phyloP scores from a whole-genome alignment of 352 stramenopile genomes.

The Phytophthora foliorum region DNA sequence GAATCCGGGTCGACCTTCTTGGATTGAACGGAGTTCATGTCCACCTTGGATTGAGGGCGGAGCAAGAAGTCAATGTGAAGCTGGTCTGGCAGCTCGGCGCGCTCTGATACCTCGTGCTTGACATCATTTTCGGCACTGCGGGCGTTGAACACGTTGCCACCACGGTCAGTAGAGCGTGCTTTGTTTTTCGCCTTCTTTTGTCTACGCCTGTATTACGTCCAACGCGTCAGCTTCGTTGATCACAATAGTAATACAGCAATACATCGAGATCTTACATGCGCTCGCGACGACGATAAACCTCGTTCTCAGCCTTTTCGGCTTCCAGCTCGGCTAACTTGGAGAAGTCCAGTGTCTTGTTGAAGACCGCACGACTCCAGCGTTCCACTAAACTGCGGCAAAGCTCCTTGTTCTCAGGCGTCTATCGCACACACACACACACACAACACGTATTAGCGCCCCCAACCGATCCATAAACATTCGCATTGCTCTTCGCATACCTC shows the following conservation, averaged over 20 bases:
- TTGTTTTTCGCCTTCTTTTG: slow-evolving; percentile 58
- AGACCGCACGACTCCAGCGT: slow-evolving; percentile 89
- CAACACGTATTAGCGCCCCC: slow-evolving; percentile 5
- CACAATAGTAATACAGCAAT: not conserved
- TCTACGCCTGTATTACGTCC: slow-evolving; percentile 33
- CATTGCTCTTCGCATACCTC: slow-evolving; percentile 51
- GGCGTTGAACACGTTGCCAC: slow-evolving; percentile 64
- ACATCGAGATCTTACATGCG: slow-evolving; percentile 32
- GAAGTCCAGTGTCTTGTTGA: slow-evolving; percentile 91
- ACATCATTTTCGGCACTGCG: slow-evolving; percentile 36
- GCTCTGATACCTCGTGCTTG: slow-evolving; percentile 64
- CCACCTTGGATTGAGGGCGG: slow-evolving; percentile 84
- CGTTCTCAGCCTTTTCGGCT: slow-evolving; percentile 87
- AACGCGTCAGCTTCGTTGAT: slow-evolving; percentile 13
- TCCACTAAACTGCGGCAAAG: slow-evolving; percentile 87
- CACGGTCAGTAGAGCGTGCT: slow-evolving; percentile 31
- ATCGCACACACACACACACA: not conserved
- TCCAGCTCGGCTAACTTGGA: slow-evolving; percentile 88
- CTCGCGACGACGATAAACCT: slow-evolving; percentile 73
- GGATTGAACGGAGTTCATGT: slow-evolving; percentile 62
- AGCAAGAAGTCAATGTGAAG: slow-evolving; percentile 88
- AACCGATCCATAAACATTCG: not conserved
- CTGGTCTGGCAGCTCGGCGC: slow-evolving; percentile 75
- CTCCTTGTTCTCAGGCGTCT: slow-evolving; percentile 90
- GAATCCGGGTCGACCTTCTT: slow-evolving; percentile 83